phyloP scores from a whole-genome alignment of 345 rosid species.

The Bruguiera gymnorhiza region DNA sequence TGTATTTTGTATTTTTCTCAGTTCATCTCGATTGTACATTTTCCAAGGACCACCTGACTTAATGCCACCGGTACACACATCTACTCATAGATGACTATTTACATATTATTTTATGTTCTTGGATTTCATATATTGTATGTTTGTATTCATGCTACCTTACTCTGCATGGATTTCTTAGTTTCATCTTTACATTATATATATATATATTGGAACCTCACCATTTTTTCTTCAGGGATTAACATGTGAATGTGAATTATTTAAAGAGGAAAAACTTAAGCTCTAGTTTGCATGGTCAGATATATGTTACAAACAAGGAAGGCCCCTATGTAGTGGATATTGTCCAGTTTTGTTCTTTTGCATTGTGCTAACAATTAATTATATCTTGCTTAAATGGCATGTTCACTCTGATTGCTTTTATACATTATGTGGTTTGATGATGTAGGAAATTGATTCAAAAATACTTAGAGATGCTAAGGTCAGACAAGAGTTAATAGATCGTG shows the following conservation, averaged over 20 bases:
- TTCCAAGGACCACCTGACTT: slow-evolving; percentile 88
- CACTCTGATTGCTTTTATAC: slow-evolving; percentile 12
- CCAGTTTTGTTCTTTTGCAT: too few species aligned
- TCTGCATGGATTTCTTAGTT: too few species aligned
- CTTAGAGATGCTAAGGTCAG: slow-evolving; percentile 56
- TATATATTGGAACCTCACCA: too few species aligned
- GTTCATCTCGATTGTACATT: slow-evolving; percentile 78
- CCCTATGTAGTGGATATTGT: too few species aligned
- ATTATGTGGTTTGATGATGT: slow-evolving; percentile 10
- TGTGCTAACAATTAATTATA: not conserved
- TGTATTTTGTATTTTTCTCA: slow-evolving; percentile 21
- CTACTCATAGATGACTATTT: not conserved
- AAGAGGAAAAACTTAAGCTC: not conserved
- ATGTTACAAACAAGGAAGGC: not conserved
- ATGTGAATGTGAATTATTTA: not conserved
- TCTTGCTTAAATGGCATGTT: not conserved
- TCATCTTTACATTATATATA: too few species aligned
- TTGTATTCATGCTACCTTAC: too few species aligned
- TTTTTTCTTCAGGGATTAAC: not conserved
- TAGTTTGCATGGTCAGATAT: not conserved
- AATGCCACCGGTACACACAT: slow-evolving; percentile 74
- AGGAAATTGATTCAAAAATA: slow-evolving; percentile 66
- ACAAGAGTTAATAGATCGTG: slow-evolving; percentile 60
- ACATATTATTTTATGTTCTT: not conserved
- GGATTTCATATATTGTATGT: not conserved